Conservation (phyloP, 768 basidiomycete genomes). For the Pholiota molesta region DNA sequence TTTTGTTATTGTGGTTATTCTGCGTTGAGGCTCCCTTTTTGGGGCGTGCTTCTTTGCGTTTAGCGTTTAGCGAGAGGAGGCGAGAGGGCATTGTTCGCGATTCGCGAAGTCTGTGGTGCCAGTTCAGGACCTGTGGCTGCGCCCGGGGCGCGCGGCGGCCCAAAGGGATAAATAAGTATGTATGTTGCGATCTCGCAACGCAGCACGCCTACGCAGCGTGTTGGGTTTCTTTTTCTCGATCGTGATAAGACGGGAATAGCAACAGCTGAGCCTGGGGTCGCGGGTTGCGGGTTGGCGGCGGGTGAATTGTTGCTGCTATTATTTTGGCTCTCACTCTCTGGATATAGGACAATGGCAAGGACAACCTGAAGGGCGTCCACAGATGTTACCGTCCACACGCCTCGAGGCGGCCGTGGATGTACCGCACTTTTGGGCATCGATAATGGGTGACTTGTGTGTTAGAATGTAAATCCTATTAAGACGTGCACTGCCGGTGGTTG, state of each 20-base stretch:
- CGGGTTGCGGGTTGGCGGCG: not conserved
- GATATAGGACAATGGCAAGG: not conserved
- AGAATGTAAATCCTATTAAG: not conserved
- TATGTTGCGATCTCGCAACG: not conserved
- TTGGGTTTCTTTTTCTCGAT: not conserved
- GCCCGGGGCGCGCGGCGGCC: not conserved
- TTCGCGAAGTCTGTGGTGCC: not conserved
- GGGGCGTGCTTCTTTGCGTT: not conserved
- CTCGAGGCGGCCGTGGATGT: not conserved
- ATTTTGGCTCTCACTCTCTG: not conserved
- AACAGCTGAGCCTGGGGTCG: not conserved
- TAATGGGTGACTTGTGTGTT: not conserved
- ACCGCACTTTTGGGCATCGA: constrained; percentile 1
- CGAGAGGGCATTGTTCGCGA: not conserved
- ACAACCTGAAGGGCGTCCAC: no score
- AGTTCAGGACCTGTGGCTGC: not conserved
- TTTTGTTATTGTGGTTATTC: not conserved
- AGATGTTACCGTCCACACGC: not conserved
- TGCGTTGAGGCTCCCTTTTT: not conserved
- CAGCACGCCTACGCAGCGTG: constrained; percentile 2
- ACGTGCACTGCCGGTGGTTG: not conserved
- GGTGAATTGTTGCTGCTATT: not conserved
- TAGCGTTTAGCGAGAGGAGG: not conserved
- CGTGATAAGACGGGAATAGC: not conserved
- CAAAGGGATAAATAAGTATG: not conserved